Evolutionary conservation across 2,329 filamentous ascomycete genomes (phyloP), one percentile per base, ranked within the genome.

Genomic region (Apiospora koreana): DNA sequence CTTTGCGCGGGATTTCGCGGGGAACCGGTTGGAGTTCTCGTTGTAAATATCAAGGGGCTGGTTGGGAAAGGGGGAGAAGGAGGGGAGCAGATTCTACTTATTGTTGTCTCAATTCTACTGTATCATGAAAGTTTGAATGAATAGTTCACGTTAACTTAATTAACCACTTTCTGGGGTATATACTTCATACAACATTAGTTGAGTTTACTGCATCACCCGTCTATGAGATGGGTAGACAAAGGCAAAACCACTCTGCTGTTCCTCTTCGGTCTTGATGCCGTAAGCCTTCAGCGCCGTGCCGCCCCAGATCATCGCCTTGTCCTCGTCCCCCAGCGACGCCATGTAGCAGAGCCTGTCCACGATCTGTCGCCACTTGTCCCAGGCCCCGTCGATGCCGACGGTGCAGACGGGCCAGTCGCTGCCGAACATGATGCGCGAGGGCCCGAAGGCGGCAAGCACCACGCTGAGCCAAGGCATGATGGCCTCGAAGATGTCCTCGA

Each of bases 321-420:
- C 88, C 48, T 89, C 87, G 21, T 89, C 86, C 1, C 80, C 83
- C 71, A 95, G 79, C 54, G 85, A 85, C 0, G 87, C 88, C 85
- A 91, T 86, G 80, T 86, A 85, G 74, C 94, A 88, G 75, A 93
- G 85, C 73, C 84, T 84, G 72, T 91, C 88, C 23, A 97, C 92
- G 1, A 96, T 84, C 25, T 84, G 85, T 73, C 85, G 88, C 95
- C 95, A 98, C 75, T 91, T 88, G 45, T 83, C 82, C 94, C 94
- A 97, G 42, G 93, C 90, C 14, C 78, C 76, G 31, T 75, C 79
- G 23, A 84, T 82, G 0, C 88, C 88, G 43, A 94, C 83, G 72
- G 94, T 95, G 82, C 94, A 97, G 0, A 98, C 92, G 2, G 95
- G 95, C 95, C 95, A 98, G 80, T 98, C 94, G 73, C 92, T 95